These are phyloP conservation scores for Penicillium paradoxum DNA, from an alignment of 495 filamentous ascomycete genomes.

Conservation along the genomic window DNA sequence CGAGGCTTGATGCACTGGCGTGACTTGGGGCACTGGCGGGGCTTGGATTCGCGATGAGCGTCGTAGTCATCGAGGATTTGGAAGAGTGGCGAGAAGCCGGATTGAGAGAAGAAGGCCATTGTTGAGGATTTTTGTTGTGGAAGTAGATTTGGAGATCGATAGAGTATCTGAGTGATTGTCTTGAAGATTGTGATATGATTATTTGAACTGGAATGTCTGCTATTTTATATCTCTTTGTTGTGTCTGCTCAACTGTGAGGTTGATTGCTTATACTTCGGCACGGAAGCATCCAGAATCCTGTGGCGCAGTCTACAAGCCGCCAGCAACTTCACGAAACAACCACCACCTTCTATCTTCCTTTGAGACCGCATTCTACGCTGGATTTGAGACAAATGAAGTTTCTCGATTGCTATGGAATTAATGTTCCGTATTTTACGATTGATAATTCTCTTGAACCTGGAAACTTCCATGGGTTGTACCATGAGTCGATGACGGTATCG, in stretches of 20 bases:
- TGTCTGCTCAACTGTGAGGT: background rate
- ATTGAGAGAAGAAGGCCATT: slow-evolving; percentile 64
- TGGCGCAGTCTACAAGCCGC: slow-evolving; percentile 11
- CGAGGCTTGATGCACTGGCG: background rate
- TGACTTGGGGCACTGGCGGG: background rate
- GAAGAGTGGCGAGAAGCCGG: slow-evolving; percentile 63
- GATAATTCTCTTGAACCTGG: background rate
- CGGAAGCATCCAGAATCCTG: slow-evolving; percentile 18
- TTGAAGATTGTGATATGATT: background rate
- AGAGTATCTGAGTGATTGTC: background rate
- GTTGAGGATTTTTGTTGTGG: slow-evolving; percentile 20
- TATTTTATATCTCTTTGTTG: slow-evolving; percentile 4
- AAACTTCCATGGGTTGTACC: slow-evolving; percentile 3
- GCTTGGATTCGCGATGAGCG: slow-evolving; percentile 32
- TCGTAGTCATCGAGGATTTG: slow-evolving; percentile 74
- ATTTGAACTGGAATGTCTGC: background rate
- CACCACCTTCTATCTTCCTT: background rate
- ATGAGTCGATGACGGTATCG: background rate
- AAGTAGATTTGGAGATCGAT: background rate
- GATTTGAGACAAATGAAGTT: background rate
- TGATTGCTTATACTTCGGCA: slow-evolving; percentile 3
- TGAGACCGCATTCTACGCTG: background rate
- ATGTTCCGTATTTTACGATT: too few relatives aligned
- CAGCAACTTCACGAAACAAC: background rate
- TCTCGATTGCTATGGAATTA: background rate